Evolutionary conservation across 2,329 filamentous ascomycete genomes (phyloP), one percentile per base, ranked within the genome.

Genomic region (Ilyonectria sp.): DNA sequence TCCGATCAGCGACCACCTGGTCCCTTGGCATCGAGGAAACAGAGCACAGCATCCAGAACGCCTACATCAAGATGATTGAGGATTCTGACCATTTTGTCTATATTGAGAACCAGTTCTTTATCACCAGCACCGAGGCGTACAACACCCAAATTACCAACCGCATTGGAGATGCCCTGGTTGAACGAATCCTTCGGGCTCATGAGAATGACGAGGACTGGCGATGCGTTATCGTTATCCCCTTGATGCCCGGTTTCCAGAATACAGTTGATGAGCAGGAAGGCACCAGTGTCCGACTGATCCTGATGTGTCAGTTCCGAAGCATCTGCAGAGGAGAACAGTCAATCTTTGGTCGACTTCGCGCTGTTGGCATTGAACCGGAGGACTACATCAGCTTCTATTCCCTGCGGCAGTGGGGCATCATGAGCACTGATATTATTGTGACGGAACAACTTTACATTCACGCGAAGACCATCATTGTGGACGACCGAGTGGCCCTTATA

Each of bases 191-290:
- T 68, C 90, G 93, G 65, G 96, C 96, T 0, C 88, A 94, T 73
- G 88, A 92, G 72, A 94, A 97, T 40, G 90, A 92, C 56, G 94
- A 98, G 79, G 91, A 94, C 61, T 99, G 96, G 96, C 91, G 93
- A 70, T 94, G 93, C 44, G 91, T 94, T 67, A 92, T 98, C 70
- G 82, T 98, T 69, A 97, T 99, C 66, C 96, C 96, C 1, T 86
- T 99, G 35, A 97, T 99, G 91, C 96, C 96, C n/a, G 96, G 96
- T 2, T 99, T 98, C 82, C 95, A 98, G 81, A 98, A 97, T 76
- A 97, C 94, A 0, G 95, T 99, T 21, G 94, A 97, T 73, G 92
- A 94, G 71, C 93, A 96, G 75, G 95, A 98, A 73, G 96, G 96
- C 46, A 97, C 94, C 40, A 98, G 95, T 81, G 93, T 99, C 47